Base-by-base conservation (phyloP, 257 asterid species). In the Vinca minor region DNA sequence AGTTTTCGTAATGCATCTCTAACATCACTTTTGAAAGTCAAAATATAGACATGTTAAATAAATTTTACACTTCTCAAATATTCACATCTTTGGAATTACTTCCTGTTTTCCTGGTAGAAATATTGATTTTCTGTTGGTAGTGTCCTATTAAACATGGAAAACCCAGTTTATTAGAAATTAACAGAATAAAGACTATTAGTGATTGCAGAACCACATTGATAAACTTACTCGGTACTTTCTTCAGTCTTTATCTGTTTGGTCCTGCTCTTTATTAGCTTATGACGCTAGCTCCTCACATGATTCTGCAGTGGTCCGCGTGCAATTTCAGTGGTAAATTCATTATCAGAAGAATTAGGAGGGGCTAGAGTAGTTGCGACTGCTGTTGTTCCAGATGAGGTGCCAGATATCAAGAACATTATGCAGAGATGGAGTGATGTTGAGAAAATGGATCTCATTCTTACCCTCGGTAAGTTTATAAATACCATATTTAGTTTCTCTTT, bases 241-340 rank as follows among this genome's bases (percentile, higher is more conserved):
- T 26, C 32, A 38, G 41, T 10, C 39, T 25, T 62, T 15, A 69
- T 67, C 36, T 58, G 52, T 31, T 42, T 14, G 23, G 13, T 45
- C 23, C 23, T 53, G 6, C 4, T 25, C 63, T 44, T 25, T 45
- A 7, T 21, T 52, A 28, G 39, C 25, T 54, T 32, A 13, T 23
- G 55, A 66, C 66, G 53, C 68, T 68, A 75, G 69, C 39, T 46
- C 54, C 63, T 62, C 42, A 12, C 60, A 31, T 66, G 55, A 70
- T 72, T 50, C 64, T 79, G 79, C 66, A 92, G 98, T 80, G 96
- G 96, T 68, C 98, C 96, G 53, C 81, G 96, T 63, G 98, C 96
- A 47, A 83, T 89, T 58, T 87, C 96, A 28, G 93, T 87, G 53
- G 91, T 92, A 75, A 84, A 87, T 63, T 84, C 84, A 62, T 77